A percentile compares a stretch with the other conserved stretches of the same genome.
Conservation (phyloP, 345 rosid species). For the Corchorus olitorius region DNA sequence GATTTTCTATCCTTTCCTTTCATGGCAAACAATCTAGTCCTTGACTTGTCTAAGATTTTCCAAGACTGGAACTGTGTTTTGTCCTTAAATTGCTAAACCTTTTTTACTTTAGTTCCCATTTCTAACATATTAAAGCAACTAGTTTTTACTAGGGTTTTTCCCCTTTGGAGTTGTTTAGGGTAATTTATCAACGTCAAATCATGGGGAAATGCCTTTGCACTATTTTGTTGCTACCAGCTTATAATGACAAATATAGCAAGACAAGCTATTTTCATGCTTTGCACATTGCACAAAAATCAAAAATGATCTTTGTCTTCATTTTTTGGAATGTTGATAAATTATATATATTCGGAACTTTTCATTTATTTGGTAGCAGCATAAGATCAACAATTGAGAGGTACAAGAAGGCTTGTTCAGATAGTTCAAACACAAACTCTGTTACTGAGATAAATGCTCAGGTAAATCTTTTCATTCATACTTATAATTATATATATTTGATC, state of each 20-base stretch:
- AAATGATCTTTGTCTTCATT: too few relatives aligned
- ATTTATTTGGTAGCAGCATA: slow-evolving; percentile 48
- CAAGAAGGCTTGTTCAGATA: slow-evolving; percentile 88
- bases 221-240: too few relatives aligned
- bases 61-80: background rate
- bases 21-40: background rate
- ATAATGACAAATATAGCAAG: too few relatives aligned
- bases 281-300: too few relatives aligned
- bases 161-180: background rate
- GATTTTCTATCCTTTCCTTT: background rate
- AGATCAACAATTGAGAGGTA: slow-evolving; percentile 88
- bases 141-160: background rate
- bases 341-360: background rate
- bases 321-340: background rate
- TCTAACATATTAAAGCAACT: background rate
- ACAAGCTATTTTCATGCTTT: too few relatives aligned
- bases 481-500: too few relatives aligned
- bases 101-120: background rate
- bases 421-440: slow-evolving; percentile 54
- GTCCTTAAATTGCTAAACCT: background rate
- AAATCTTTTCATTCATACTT: background rate
- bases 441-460: slow-evolving; percentile 99
- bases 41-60: background rate
- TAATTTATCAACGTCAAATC: too few relatives aligned
- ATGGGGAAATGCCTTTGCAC: too few relatives aligned